Base-by-base conservation (phyloP, 768 basidiomycete species). In the Xerocomus brunneocitrinus region DNA sequence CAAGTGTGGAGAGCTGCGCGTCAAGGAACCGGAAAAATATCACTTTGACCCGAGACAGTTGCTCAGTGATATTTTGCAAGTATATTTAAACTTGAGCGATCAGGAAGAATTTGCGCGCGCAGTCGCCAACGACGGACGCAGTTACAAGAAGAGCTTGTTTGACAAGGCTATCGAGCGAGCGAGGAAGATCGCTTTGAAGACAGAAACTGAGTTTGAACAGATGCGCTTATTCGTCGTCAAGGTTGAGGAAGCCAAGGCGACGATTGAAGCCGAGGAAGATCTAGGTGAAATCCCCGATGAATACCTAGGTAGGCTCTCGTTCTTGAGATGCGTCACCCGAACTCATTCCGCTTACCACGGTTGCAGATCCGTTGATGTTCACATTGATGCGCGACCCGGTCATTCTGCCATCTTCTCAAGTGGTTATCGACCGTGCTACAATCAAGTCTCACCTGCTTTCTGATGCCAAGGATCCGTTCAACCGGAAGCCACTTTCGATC, bases 381-480 rank as follows among this genome's bases (percentile, higher is more conserved):
- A 89, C 89, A 4, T 66, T 99, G 50, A 99, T 99, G 97, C 85
- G 84, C 50, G 93, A 99, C 67, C 97, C 97, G 3, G 95, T 98
- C 53, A 80, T 83, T 30, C 69, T 99, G 31, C 97, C 97, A 0
- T 84, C 88, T 0, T 98, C 95, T 2, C 78, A 75, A 49, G 74
- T 81, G 0, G 78, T 89, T 32, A 68, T 99, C 40, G 97, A 99
- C 68, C 83, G 90, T 24, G 77, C 88, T 2, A 98, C 95, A 2
- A 98, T 99, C 75, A 95, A 95, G 63, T 89, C 93, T 1, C 94
- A 97, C 68, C 73, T 98, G 34, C 74, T 99, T 19, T 95, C 93
- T 0, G 95, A 97, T 62, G 71, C 85, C 16, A 90, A 84, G 49
- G 97, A 99, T 70, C 97, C 97, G 1, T 99, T 98, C 80, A 99